These are phyloP conservation scores for Madurella mycetomatis DNA, from an alignment of 2,329 filamentous ascomycete species.

Conservation along the genomic window DNA sequence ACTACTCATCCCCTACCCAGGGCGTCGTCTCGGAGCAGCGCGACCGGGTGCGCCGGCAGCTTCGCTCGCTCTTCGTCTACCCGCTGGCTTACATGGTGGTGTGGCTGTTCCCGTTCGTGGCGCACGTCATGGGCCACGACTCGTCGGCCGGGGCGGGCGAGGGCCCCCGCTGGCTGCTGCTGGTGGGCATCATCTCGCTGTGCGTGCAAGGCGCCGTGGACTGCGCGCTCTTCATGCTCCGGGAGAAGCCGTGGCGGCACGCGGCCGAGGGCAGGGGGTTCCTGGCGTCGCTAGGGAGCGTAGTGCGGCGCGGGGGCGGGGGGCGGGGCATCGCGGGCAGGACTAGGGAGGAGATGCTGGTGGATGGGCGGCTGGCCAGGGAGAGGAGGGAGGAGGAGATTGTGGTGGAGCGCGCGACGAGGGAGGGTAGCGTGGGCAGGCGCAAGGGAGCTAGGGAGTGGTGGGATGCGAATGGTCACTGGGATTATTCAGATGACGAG, in stretches of 20 bases:
- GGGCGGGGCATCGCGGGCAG: slow-evolving; percentile 35
- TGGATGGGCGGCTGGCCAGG: slow-evolving; percentile 47
- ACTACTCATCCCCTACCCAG: background rate
- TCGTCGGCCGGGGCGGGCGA: slow-evolving; percentile 23
- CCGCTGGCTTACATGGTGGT: slow-evolving; percentile 66
- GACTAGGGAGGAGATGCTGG: slow-evolving; percentile 49
- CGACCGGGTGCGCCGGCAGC: slow-evolving; percentile 59
- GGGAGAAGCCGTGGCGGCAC: slow-evolving; percentile 68
- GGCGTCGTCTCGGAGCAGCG: slow-evolving; percentile 38
- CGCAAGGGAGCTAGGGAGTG: slow-evolving; percentile 25
- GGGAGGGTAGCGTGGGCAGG: slow-evolving; percentile 21
- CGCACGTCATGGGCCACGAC: slow-evolving; percentile 57
- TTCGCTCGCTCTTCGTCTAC: slow-evolving; percentile 71
- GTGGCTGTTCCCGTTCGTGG: slow-evolving; percentile 68
- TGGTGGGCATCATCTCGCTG: slow-evolving; percentile 54
- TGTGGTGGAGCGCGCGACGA: slow-evolving; percentile 30
- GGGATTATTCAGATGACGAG: slow-evolving; percentile 2
- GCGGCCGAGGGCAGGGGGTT: slow-evolving; percentile 34
- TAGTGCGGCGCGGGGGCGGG: slow-evolving; percentile 2
- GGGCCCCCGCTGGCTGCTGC: slow-evolving; percentile 53
- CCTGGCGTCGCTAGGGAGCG: slow-evolving; percentile 28
- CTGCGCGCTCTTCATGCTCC: slow-evolving; percentile 60
- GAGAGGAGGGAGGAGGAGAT: slow-evolving; percentile 46
- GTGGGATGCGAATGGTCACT: slow-evolving; percentile 36
- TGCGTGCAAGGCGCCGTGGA: slow-evolving; percentile 64